phyloP scores from a whole-genome alignment of 2,329 filamentous ascomycete species.

The Didymella glomerata region DNA sequence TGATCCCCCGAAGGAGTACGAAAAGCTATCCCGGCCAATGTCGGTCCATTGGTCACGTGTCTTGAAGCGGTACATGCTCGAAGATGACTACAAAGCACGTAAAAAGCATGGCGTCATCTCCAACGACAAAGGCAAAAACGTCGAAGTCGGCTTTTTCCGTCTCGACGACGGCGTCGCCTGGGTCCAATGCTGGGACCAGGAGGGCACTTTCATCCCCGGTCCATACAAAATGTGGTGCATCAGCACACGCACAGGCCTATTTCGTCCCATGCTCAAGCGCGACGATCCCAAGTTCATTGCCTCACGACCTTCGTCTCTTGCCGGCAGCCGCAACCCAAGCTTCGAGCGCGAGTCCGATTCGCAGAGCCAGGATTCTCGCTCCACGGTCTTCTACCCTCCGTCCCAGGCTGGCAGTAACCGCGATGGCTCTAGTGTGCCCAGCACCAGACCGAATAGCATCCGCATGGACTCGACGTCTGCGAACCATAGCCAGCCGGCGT shows the following conservation, averaged over 20 bases:
- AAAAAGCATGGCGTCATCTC: slow-evolving; percentile 55
- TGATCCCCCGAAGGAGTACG: slow-evolving; percentile 27
- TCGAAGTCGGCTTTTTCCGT: slow-evolving; percentile 58
- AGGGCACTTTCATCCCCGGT: slow-evolving; percentile 60
- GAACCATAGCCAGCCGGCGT: slow-evolving; percentile 35
- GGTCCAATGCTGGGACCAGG: slow-evolving; percentile 60
- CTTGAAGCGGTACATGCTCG: slow-evolving; percentile 59
- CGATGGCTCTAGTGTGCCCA: slow-evolving; percentile 38
- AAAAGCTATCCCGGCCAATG: slow-evolving; percentile 45
- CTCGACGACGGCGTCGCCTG: slow-evolving; percentile 60
- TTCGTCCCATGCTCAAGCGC: slow-evolving; percentile 51
- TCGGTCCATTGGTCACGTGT: slow-evolving; percentile 59
- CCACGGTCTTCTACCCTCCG: slow-evolving; percentile 34
- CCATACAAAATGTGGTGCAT: slow-evolving; percentile 61
- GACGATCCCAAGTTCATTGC: slow-evolving; percentile 49
- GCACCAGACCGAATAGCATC: slow-evolving; percentile 42
- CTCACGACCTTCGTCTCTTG: slow-evolving; percentile 32
- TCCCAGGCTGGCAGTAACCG: slow-evolving; percentile 36
- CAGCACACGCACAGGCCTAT: slow-evolving; percentile 52
- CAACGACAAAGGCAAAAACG: slow-evolving; percentile 49
- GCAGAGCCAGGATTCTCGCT: slow-evolving; percentile 43
- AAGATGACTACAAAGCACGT: slow-evolving; percentile 58
- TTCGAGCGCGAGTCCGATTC: slow-evolving; percentile 31
- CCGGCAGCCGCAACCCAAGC: slow-evolving; percentile 34
- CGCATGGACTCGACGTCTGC: slow-evolving; percentile 32